Base-by-base conservation (phyloP, 2,329 filamentous ascomycete genomes). In the Fusarium sp. region DNA sequence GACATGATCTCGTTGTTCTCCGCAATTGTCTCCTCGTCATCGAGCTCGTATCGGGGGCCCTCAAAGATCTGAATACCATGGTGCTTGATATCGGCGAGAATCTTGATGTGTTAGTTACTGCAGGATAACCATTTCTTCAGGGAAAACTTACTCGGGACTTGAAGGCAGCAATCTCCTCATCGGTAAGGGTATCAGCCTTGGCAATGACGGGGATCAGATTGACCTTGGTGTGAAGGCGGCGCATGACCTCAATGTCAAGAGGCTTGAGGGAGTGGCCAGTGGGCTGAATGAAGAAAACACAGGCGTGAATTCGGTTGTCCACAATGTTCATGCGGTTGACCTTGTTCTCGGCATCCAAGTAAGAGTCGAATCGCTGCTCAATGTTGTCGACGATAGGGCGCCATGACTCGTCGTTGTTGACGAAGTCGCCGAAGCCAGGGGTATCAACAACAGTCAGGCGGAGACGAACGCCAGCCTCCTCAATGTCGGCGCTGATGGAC, bases 1-100 rank as follows among this genome's bases (percentile, higher is more conserved):
- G 95, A 97, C 94, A 99, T 96, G 81, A 99, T 99, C 85, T 99
- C 96, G 81, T 97, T 96, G 88, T 99, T 99, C 88, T 99, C 96
- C 25, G 96, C 96, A 79, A 99, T 97, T 37, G 96, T 99, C 87
- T 99, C 96, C 83, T 99, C 96, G 73, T 99, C 96, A 77, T 99
- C 96, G 68, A 98, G 91, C 83, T 99, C 96, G 82, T 99, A 99
- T 73, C 95, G 92, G 71, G 96, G 96, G 9, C 96, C 96, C 82
- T 99, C 96, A 79, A 99, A 99, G 83, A 99, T 99, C 82, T 97
- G 94, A 77, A 99, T 97, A 76, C 91, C 92, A 84, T 99, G 95
- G 84, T 97, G 90, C 82, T 96, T 91, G 82, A 99, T 98, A 78
- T 99, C 96, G 77, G 94, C 89, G 72, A 98, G 89, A 76, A 99